These are phyloP conservation scores for Phaeosphaeriaceae sp. DNA, from an alignment of 2,329 filamentous ascomycete species.

Conservation along the genomic window DNA sequence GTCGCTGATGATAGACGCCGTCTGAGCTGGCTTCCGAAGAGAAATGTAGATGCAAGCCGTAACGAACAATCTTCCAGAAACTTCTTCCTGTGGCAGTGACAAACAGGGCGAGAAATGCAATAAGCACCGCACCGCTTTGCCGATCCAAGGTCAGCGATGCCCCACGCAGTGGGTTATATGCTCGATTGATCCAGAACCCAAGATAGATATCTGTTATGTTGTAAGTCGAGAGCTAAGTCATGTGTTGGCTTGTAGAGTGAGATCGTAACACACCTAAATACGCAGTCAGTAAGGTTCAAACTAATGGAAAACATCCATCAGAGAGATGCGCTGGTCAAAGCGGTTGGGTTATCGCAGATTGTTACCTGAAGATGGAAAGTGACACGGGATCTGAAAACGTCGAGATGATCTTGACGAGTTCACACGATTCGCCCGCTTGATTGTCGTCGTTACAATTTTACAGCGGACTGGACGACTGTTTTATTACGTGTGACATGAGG, in stretches of 20 bases:
- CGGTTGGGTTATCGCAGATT: background rate
- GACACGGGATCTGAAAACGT: background rate
- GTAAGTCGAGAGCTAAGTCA: background rate
- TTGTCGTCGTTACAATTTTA: background rate
- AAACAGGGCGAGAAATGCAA: constrained; percentile 33
- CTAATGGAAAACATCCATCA: no score
- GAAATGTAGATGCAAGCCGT: constrained; percentile 12
- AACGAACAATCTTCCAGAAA: constrained; percentile 23
- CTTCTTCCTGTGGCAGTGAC: constrained; percentile 15
- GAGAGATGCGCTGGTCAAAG: background rate
- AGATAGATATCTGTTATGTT: background rate
- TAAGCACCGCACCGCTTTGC: constrained; percentile 18
- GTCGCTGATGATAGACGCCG: constrained; percentile 41
- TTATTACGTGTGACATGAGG: background rate
- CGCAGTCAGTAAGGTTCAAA: no score
- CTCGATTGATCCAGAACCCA: background rate
- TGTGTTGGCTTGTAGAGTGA: no score
- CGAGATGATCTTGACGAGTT: background rate
- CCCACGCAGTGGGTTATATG: constrained; percentile 4
- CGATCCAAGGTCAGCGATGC: constrained; percentile 24
- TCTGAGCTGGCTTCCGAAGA: constrained; percentile 22
- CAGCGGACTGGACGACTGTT: background rate
- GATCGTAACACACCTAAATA: background rate
- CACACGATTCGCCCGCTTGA: background rate
- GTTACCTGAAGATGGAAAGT: background rate